Conservation (phyloP, 1,139 yeast genomes). For the Citeromyces hawaiiensis region DNA sequence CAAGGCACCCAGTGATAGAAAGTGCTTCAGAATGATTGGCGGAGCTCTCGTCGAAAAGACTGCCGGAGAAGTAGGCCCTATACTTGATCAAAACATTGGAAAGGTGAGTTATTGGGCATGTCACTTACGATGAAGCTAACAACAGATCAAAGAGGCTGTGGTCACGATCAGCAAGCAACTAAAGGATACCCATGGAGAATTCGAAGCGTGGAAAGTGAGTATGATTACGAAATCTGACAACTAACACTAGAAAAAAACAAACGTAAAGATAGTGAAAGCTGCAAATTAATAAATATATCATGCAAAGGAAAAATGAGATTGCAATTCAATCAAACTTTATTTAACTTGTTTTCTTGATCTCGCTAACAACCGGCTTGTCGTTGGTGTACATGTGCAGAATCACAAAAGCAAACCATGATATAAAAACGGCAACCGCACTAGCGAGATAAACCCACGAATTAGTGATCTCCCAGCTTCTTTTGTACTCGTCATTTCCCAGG, state of each 20-base stretch:
- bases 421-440: conserved; percentile 54
- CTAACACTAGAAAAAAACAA: conserved; percentile 29
- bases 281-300: conserved; percentile 3
- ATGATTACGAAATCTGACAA: neutral
- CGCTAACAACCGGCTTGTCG: conserved; percentile 6
- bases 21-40: conserved; percentile 89
- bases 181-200: conserved; percentile 32
- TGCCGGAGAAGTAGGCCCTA: conserved; percentile 62
- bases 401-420: conserved; percentile 68
- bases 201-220: conserved; percentile 46
- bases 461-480: conserved; percentile 85
- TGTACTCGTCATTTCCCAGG: conserved; percentile 90
- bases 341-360: conserved; percentile 11
- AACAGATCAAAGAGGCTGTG: conserved; percentile 25
- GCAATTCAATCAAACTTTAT: no score
- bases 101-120: conserved; percentile 14
- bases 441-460: conserved; percentile 87
- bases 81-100: conserved; percentile 45
- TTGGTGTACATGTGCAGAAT: conserved; percentile 40
- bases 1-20: conserved; percentile 41
- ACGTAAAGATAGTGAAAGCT: conserved; percentile 44
- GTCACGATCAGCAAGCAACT: conserved; percentile 31
- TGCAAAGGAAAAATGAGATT: no score
- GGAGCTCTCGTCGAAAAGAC: conserved; percentile 81
- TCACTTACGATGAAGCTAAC: conserved; percentile 5